Conservation (phyloP, 208 protist species). For the Leishmania arabica region DNA sequence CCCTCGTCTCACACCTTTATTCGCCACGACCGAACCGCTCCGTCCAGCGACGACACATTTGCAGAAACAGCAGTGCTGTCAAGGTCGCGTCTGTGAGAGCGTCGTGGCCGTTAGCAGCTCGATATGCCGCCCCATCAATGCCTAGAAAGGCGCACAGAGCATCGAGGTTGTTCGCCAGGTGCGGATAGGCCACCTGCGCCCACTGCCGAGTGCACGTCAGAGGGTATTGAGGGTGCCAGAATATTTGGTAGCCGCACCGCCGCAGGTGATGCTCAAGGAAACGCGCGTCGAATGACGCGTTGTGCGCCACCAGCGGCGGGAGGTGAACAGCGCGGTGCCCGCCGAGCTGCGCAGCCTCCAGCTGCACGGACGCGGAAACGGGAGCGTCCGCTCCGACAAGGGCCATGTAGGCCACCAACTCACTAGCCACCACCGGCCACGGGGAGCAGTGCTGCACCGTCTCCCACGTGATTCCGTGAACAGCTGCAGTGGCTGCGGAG, state of each 20-base stretch:
- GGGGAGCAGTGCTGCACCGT: constrained; percentile 32
- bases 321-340: constrained; percentile 17
- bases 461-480: constrained; percentile 43
- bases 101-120: constrained; percentile 34
- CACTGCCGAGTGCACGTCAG: constrained; percentile 58
- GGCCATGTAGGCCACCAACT: constrained; percentile 27
- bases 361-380: background rate
- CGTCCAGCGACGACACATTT: constrained; percentile 17
- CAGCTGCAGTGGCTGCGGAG: constrained; percentile 15
- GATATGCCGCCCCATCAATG: constrained; percentile 33
- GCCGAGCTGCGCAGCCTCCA: background rate
- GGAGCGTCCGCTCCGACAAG: background rate
- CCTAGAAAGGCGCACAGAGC: constrained; percentile 40
- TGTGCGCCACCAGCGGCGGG: constrained; percentile 76
- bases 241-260: constrained; percentile 41
- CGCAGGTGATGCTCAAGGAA: constrained; percentile 45
- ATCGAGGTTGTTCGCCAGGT: constrained; percentile 42
- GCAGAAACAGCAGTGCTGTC: constrained; percentile 58
- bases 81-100: constrained; percentile 59
- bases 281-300: constrained; percentile 55
- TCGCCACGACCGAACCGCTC: constrained; percentile 6
- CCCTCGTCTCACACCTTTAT: background rate
- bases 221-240: constrained; percentile 51
- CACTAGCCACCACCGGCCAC: constrained; percentile 30
- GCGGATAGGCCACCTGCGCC: constrained; percentile 48